Conservation (phyloP, 2,329 filamentous ascomycete genomes). For the Leptographium procerum region DNA sequence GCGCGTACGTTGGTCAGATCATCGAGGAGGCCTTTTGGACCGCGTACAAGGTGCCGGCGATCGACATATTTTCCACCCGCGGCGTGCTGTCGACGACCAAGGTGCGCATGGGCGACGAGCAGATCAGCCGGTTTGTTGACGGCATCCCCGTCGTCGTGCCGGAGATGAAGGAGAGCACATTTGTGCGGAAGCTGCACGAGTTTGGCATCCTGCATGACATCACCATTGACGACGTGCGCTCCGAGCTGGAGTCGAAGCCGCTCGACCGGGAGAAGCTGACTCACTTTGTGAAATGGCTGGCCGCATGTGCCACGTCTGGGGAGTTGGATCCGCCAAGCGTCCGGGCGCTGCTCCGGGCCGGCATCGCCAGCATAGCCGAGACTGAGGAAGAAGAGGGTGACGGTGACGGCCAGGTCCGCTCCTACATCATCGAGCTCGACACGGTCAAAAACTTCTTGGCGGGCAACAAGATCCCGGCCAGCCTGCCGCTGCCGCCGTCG, state of each 20-base stretch:
- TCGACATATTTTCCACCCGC: conserved; percentile 79
- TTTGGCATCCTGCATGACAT: conserved; percentile 82
- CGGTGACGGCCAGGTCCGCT: neutral
- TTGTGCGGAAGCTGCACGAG: conserved; percentile 70
- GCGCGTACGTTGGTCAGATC: conserved; percentile 66
- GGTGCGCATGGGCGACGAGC: conserved; percentile 63
- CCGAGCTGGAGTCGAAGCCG: conserved; percentile 72
- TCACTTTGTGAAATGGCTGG: conserved; percentile 77
- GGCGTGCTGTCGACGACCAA: conserved; percentile 77
- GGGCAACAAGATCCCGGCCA: conserved; percentile 67
- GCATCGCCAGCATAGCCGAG: conserved; percentile 54
- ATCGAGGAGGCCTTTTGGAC: conserved; percentile 97
- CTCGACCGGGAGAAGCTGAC: conserved; percentile 66
- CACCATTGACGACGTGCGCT: conserved; percentile 73
- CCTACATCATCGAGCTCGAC: conserved; percentile 62
- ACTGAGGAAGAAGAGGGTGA: conserved; percentile 47
- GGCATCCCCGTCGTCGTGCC: conserved; percentile 79
- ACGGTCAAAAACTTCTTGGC: conserved; percentile 66
- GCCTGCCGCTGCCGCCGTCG: conserved; percentile 65
- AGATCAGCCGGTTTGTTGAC: conserved; percentile 63
- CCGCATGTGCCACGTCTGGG: conserved; percentile 56
- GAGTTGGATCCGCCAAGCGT: conserved; percentile 62
- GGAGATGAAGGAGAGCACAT: conserved; percentile 59
- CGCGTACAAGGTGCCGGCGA: conserved; percentile 67
- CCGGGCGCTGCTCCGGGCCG: conserved; percentile 63